Conservation (phyloP, 2,329 filamentous ascomycete genomes). For the Colletotrichum tanaceti region DNA sequence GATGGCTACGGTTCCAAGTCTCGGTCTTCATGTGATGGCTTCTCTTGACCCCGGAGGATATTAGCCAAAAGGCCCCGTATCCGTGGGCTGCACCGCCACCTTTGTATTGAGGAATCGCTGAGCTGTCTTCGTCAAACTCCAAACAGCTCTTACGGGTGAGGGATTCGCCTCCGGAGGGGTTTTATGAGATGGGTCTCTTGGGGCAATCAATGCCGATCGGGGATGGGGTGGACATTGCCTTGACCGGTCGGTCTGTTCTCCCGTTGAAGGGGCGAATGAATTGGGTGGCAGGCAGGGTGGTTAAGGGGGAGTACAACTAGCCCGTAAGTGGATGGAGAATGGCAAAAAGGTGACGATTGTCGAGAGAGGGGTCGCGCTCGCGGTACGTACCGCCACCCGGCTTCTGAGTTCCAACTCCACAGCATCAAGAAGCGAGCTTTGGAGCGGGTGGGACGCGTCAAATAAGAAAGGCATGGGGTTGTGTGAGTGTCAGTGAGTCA, state of each 20-base stretch:
- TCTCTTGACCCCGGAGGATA: not conserved
- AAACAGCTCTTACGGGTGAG: not conserved
- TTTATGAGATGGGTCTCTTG: not conserved
- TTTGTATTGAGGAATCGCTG: not conserved
- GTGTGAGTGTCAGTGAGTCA: constrained; percentile 32
- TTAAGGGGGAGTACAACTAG: too few species aligned
- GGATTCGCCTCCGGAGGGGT: constrained; percentile 8
- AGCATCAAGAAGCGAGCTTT: constrained; percentile 17
- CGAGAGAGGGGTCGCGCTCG: not conserved
- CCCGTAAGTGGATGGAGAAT: not conserved
- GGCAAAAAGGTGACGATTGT: constrained; percentile 27
- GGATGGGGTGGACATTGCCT: constrained; percentile 8
- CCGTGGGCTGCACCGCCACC: not conserved
- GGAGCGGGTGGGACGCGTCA: constrained; percentile 22
- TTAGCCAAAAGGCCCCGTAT: not conserved
- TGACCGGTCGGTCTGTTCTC: not conserved
- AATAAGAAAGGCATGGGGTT: constrained; percentile 23
- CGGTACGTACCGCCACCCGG: constrained; percentile 6
- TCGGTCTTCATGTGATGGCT: not conserved
- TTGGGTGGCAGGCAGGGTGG: too few species aligned
- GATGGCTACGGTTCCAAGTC: not conserved
- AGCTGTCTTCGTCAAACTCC: not conserved
- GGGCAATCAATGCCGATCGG: constrained; percentile 7
- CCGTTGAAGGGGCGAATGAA: too few species aligned
- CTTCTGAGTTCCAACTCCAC: not conserved